Percentiles rank a stretch among this genome's conserved stretches.
These are phyloP conservation scores for Diplocarpon rosae DNA, from an alignment of 2,329 filamentous ascomycete genomes.

Conservation along the genomic window DNA sequence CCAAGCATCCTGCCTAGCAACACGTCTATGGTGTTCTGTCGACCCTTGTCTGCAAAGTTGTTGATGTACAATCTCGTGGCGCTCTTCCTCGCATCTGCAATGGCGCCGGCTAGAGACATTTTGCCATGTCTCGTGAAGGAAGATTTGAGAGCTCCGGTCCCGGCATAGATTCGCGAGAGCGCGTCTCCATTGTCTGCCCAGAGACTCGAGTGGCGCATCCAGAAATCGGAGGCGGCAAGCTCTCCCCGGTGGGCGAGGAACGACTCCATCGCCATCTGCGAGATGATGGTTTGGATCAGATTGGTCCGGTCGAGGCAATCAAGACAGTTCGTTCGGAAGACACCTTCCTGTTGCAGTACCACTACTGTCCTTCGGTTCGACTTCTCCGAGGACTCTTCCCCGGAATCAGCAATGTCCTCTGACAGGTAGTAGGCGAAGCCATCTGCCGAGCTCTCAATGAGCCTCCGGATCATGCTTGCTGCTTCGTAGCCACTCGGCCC, in stretches of 20 bases:
- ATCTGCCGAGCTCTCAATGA: slow-evolving; percentile 69
- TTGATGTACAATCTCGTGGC: slow-evolving; percentile 93
- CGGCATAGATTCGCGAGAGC: slow-evolving; percentile 89
- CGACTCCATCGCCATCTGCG: slow-evolving; percentile 79
- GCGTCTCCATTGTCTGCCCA: slow-evolving; percentile 98
- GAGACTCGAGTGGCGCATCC: slow-evolving; percentile 80
- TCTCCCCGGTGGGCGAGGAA: slow-evolving; percentile 68
- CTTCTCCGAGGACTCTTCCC: slow-evolving; percentile 30
- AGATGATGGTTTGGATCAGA: slow-evolving; percentile 89
- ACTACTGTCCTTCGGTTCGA: slow-evolving; percentile 41
- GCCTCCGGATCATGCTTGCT: slow-evolving; percentile 69
- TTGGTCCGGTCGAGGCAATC: slow-evolving; percentile 96
- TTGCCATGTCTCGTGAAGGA: slow-evolving; percentile 92
- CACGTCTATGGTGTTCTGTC: slow-evolving; percentile 91
- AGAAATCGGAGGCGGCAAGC: slow-evolving; percentile 67
- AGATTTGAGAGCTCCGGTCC: slow-evolving; percentile 88
- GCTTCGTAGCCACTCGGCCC: slow-evolving; percentile 81
- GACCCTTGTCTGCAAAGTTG: slow-evolving; percentile 87
- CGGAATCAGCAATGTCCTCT: slow-evolving; percentile 45
- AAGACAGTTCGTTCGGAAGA: slow-evolving; percentile 91
- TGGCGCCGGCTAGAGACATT: slow-evolving; percentile 85
- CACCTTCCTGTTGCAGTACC: slow-evolving; percentile 83
- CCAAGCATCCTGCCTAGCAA: slow-evolving; percentile 76
- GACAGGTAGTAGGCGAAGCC: slow-evolving; percentile 89
- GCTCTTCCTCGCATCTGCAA: slow-evolving; percentile 93